Evolutionary conservation across 306 rosid species (phyloP).

Genomic region (Morella rubra): DNA sequence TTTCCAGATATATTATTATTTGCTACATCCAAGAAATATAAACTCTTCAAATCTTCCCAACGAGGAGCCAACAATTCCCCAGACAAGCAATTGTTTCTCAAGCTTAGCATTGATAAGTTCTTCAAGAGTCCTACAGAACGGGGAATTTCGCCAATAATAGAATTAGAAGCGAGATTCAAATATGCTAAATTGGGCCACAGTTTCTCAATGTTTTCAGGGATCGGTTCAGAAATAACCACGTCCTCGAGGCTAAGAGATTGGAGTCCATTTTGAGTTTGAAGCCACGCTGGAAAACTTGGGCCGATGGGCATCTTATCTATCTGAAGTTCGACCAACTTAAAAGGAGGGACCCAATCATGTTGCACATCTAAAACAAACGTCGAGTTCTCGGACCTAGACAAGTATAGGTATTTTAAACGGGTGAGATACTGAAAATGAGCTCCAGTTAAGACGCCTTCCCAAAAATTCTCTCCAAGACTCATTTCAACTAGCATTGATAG

Average conservation of each 20-base stretch:
- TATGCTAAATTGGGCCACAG: neutral
- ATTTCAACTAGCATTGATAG: no score
- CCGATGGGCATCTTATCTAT: constrained; percentile 10
- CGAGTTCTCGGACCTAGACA: no score
- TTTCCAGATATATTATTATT: constrained; percentile 23
- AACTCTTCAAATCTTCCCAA: neutral
- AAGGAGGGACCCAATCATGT: constrained; percentile 23
- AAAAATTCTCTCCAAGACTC: no score
- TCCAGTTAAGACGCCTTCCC: no score
- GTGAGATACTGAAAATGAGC: no score
- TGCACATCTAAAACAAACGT: constrained; percentile 8
- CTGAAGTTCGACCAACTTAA: neutral
- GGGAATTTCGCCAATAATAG: no score
- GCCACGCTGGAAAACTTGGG: constrained; percentile 31
- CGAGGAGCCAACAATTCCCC: constrained; percentile 12
- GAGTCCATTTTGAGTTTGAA: constrained; percentile 17
- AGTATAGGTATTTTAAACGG: fast-evolving
- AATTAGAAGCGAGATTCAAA: no score
- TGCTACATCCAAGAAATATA: constrained; percentile 25
- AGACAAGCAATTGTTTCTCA: constrained; percentile 11
- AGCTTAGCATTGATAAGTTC: neutral
- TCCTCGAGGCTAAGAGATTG: neutral
- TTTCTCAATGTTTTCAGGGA: constrained; percentile 22
- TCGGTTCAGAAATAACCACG: constrained; percentile 7
- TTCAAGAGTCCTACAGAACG: constrained; percentile 9